Base-by-base conservation (phyloP, 345 rosid species). In the Salix exigua region DNA sequence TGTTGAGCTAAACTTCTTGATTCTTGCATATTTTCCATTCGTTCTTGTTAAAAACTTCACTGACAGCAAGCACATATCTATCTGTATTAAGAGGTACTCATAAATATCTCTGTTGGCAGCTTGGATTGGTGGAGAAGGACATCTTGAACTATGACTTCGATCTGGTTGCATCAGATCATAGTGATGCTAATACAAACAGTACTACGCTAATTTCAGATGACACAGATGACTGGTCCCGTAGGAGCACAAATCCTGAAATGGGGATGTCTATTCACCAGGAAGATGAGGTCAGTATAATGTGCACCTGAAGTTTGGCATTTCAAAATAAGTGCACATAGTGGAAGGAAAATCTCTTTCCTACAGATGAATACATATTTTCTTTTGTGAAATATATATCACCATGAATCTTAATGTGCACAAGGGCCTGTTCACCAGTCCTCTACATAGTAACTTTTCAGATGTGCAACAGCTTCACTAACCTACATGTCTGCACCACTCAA, bases 181-280 rank as follows among this genome's bases (percentile, higher is more conserved):
- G 98, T 81, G 98, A 96, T 91, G 94, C 91, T 53, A 91, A 90
- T 80, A 93, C 98, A 48, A 93, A 89, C 82, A 96, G 98, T 79
- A 89, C 94, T 18, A 93, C 91, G 70, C 63, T 96, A 64, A 89
- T 96, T 84, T 91, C 99, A 17, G 99, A 96, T 83, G 98, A 96
- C 83, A 93, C 99, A 35, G 97, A 95, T 87, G 99, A 96, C 37
- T 90, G 75, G 85, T 91, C 91, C 73, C 78, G 81, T 51, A 91
- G 82, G 86, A 86, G 87, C 72, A 80, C 79, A 46, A 86, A 89
- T 80, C 90, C 81, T 21, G 97, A 89, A 83, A 83, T 83, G 71
- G 96, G 81, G 73, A 67, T 80, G 76, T 80, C 94, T 71, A 79
- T 77, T 77, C 89, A 83, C 86, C 91, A 78, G 79, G 94, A 89